A percentile compares a stretch with the other conserved stretches of the same genome.
phyloP scores from a whole-genome alignment of 225 moss, liverwort and hornwort species.

The Lunularia cruciata region DNA sequence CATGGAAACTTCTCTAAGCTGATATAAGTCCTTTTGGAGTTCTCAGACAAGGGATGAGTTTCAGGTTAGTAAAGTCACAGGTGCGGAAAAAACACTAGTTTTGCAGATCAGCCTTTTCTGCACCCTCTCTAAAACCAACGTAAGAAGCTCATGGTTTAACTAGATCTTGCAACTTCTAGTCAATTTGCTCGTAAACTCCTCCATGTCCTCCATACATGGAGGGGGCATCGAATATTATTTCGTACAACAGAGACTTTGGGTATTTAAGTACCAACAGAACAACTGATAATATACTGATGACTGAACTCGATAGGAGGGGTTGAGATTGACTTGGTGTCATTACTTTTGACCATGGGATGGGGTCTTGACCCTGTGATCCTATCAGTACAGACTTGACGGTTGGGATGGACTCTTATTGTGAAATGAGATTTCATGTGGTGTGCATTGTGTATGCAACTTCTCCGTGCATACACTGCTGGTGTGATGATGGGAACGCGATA shows the following conservation, averaged over 20 bases:
- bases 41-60: slow-evolving; percentile 4
- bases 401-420: slow-evolving; percentile 1
- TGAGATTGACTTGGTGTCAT: background rate
- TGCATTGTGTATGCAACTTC: background rate
- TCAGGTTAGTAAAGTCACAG: slow-evolving; percentile 11
- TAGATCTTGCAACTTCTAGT: no score
- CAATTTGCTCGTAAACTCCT: no score
- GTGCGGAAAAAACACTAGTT: background rate
- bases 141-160: no score
- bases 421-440: background rate
- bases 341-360: background rate
- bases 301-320: background rate
- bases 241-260: background rate
- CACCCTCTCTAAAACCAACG: background rate
- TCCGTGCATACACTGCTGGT: background rate
- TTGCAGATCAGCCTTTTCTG: background rate
- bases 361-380: no score
- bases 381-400: background rate
- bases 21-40: background rate
- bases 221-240: no score
- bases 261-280: background rate
- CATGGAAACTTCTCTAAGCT: background rate
- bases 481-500: background rate
- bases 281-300: background rate
- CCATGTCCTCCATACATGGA: no score